Base-by-base conservation (phyloP, 1,284 basidiomycete genomes). In the Apiotrichum mycotoxinovorans region DNA sequence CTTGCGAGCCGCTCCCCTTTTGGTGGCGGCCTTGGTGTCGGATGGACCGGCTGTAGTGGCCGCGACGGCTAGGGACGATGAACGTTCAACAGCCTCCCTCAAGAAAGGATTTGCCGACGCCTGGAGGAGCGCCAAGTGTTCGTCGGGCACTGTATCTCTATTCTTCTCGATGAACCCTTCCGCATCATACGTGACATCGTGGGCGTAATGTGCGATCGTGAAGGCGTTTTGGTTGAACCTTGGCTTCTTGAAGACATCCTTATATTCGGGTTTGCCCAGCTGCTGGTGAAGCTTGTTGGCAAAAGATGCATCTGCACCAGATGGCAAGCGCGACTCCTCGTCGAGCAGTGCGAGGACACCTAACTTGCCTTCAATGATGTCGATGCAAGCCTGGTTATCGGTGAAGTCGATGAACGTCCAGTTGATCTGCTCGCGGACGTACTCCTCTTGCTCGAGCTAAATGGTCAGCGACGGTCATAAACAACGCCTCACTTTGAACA, bases 391-490 rank as follows among this genome's bases (percentile, higher is more conserved):
- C 73, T 98, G 96, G 72, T 98, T 98, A 79, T 99, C 96, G 14
- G 89, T 91, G 77, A 98, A 99, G 71, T 98, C 93, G 77, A 99
- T 98, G 79, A 98, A 98, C 1, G 91, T 97, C 96, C 96, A 99
- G 72, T 95, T 92, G 75, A 99, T 99, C 78, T 97, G 84, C 74
- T 99, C 96, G 58, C 93, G 90, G 56, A 98, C 84, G 72, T 98
- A 99, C 79, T 99, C 96, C 75, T 98, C 96, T 80, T 99, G 96
- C 74, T 99, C 96, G 33, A 98, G 85, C 82, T 82, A 23, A 1
- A 22, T 3, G n/a, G 52, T 60, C 34, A 60, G 56, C 45, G 17
- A 17, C 18, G 2, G 18, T n/a, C 17, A 14, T 1, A 26, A 35
- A 15, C 22, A 9, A 23, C 30, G 4, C 1, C 64, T 54, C 26